Base-by-base conservation (phyloP, 2,329 filamentous ascomycete species). In the Paecilomyces variotii region DNA sequence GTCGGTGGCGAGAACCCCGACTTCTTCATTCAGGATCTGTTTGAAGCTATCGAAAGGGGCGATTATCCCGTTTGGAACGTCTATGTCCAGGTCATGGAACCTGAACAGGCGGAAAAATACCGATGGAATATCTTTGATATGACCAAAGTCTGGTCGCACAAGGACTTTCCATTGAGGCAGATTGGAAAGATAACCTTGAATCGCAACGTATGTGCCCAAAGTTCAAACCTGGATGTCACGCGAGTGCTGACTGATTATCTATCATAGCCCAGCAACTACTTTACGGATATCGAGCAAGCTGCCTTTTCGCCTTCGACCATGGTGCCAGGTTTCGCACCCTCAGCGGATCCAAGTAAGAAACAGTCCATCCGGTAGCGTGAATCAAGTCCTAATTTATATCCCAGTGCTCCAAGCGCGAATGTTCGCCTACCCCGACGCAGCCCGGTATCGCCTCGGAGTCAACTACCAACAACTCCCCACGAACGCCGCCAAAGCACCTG, bases 271-370 rank as follows among this genome's bases (percentile, higher is more conserved):
- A 69, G 77, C 53, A 87, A 88, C 69, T 88, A 86, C 72, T 87
- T 87, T 63, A 75, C 80, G 49, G 85, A 89, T 64, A 82, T 87
- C 53, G 86, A 89, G 70, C 85, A 89, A 72, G 81, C 83, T 0
- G 83, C 84, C 0, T 89, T 89, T 66, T 84, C 83, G 0, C 86
- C 87, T 0, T 82, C 82, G 0, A 84, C 82, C 60, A 75, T 89
- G 68, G 83, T 87, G 0, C 85, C 85, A 0, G 87, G 87, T 1
- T 78, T 86, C 53, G 84, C 81, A 56, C 80, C 84, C 0, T 83
- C 82, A 0, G 82, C 84, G 5, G 86, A 89, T 65, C 82, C 84
- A 74, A 80, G 70, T 71, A 45, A 58, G 65, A 14, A 5, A 14
- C 25, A 53, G 7, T 30, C 11, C n/a, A 12, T 28, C 12, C 14